A percentile compares a stretch with the other conserved stretches of the same genome.
Evolutionary conservation across 2,329 filamentous ascomycete species (phyloP).

Genomic region (Cladosporium austrohemisphaericum): DNA sequence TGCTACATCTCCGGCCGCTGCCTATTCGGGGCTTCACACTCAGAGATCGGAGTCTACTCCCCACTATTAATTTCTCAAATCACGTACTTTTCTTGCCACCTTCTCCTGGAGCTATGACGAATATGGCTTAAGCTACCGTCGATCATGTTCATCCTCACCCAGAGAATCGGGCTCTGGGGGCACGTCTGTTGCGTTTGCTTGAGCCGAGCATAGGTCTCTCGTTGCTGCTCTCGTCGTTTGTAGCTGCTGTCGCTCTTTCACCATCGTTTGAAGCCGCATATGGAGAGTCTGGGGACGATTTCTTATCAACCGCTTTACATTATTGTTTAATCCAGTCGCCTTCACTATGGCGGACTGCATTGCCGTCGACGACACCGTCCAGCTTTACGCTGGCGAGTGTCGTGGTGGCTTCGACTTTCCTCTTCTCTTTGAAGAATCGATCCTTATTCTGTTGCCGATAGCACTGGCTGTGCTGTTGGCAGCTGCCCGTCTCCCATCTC

Average conservation of each 20-base stretch:
- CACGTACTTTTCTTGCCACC: too few relatives aligned
- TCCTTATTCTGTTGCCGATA: conserved; percentile 33
- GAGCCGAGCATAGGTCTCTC: conserved; percentile 3
- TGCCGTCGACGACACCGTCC: conserved; percentile 4
- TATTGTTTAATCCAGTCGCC: background rate
- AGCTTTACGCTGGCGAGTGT: conserved; percentile 13
- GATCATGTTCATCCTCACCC: conserved; percentile 7
- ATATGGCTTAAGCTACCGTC: background rate
- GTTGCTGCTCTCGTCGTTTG: background rate
- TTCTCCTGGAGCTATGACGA: background rate
- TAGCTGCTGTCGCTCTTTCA: background rate
- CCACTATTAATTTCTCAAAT: conserved; percentile 16
- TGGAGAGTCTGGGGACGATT: background rate
- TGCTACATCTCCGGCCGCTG: background rate
- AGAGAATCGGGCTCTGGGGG: background rate
- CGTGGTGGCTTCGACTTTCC: conserved; percentile 39
- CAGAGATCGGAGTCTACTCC: too few relatives aligned
- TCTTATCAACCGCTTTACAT: background rate
- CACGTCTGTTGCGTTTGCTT: background rate
- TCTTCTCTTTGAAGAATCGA: conserved; percentile 34
- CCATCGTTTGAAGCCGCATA: background rate
- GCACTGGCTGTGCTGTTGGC: conserved; percentile 30
- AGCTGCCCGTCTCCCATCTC: conserved; percentile 29
- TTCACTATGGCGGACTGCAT: conserved; percentile 10
- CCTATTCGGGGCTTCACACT: background rate